Evolutionary conservation across 2,329 filamentous ascomycete genomes (phyloP), one percentile per base, ranked within the genome.

Genomic region (Taxawa tesnikishii): DNA sequence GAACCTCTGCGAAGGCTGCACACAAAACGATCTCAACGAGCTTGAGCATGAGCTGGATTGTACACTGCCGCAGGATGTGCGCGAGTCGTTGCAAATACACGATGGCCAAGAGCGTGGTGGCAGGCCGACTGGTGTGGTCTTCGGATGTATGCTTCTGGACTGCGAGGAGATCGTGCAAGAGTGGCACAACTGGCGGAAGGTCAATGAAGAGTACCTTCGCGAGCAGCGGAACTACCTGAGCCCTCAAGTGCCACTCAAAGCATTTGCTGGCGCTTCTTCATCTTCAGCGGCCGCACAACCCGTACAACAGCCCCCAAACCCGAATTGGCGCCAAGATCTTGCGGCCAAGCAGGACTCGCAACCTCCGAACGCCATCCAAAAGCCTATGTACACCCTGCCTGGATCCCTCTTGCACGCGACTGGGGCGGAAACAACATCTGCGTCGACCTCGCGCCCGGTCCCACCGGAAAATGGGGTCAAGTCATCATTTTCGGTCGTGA

Each of bases 381-480:
- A 55, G 82, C 82, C 0, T 98, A 98, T 51, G 81, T 85, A 3
- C 88, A 98, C 56, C 79, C 85, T 2, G 81, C 78, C 32, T 98
- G 90, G 90, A 94, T 98, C 45, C 88, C 90, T 32, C 66, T 98
- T 19, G 88, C 87, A 37, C 82, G 90, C 45, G 90, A 98, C 56
- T 98, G 90, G 90, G 90, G 90, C 55, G 90, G 90, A 58, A 98
- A 98, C 71, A 92, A 94, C 63, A 68, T 98, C 49, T 88, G 87
- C 12, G 74, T 94, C 28, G 90, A 98, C 56, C 67, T 98, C 37
- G 83, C 87, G 5, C 90, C 90, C 14, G 90, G 90, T 3, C 83
- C 88, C 7, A 72, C 73, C 28, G 90, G 90, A 24, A 81, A 78
- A 54, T 98, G 90, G 88, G 90, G 90, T 33, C 90, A 98, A 55